phyloP scores from a whole-genome alignment of 192 early-diverging fungal genomes.

The Gigaspora rosea region DNA sequence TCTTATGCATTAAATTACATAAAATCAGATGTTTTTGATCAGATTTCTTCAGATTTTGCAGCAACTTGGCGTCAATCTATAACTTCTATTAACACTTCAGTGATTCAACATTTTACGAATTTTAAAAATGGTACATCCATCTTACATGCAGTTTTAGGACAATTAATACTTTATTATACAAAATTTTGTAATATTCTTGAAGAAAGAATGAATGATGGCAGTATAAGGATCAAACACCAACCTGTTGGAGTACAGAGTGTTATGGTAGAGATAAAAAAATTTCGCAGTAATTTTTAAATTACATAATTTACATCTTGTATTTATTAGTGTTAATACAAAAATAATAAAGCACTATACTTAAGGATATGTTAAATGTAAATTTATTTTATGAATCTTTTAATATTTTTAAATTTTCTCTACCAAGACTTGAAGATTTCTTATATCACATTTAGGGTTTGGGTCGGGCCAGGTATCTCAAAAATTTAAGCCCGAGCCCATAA shows the following conservation, averaged over 20 bases:
- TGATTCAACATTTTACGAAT: slow-evolving; percentile 93
- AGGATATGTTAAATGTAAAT: no score
- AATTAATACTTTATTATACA: slow-evolving; percentile 92
- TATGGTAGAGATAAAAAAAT: slow-evolving; percentile 97
- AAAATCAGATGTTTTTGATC: slow-evolving; percentile 58
- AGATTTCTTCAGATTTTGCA: slow-evolving; percentile 75
- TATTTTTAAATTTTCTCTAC: no score
- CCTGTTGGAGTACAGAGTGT: slow-evolving; percentile 92
- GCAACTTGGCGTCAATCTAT: slow-evolving; percentile 78
- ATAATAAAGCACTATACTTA: no score
- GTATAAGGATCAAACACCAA: slow-evolving; percentile 46
- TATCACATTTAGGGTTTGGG: no score
- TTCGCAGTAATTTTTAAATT: slow-evolving; percentile 62
- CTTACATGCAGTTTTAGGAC: slow-evolving; percentile 84
- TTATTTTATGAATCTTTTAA: no score
- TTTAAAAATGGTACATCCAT: slow-evolving; percentile 94
- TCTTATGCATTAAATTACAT: slow-evolving; percentile 3
- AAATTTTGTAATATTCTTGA: slow-evolving; percentile 83
- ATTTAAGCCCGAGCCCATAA: no score
- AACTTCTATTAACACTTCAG: slow-evolving; percentile 75
- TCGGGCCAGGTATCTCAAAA: no score
- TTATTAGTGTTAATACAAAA: background rate
- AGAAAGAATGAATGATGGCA: slow-evolving; percentile 60
- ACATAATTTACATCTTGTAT: background rate
- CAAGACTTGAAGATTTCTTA: no score